Evolutionary conservation across 805 yeast species (phyloP).

Genomic region (Candida adriatica): DNA sequence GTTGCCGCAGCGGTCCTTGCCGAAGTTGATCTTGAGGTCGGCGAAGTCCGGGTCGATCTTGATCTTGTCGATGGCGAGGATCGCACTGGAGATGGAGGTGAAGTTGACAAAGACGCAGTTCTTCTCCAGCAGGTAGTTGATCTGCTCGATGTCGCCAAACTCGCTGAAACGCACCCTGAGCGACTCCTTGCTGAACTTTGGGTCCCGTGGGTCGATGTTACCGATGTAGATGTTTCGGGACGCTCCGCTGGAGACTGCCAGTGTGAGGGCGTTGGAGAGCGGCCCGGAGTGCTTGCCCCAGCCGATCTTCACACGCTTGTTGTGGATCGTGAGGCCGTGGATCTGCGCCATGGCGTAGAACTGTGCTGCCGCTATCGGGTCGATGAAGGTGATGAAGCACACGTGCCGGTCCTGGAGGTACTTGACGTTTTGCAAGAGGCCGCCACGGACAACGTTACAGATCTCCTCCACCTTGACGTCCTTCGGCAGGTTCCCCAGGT

Average conservation of each 20-base stretch:
- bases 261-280: slow-evolving; percentile 73
- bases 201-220: slow-evolving; percentile 38
- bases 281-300: slow-evolving; percentile 99
- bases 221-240: slow-evolving; percentile 91
- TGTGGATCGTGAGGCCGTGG: slow-evolving; percentile 82
- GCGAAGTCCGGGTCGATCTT: slow-evolving; percentile 65
- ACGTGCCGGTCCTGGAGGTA: slow-evolving; percentile 80
- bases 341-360: slow-evolving; percentile 90
- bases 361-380: slow-evolving; percentile 96
- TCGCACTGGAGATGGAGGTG: slow-evolving; percentile 81
- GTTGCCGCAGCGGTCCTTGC: slow-evolving; percentile 93
- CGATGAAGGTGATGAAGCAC: slow-evolving; percentile 91
- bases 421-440: slow-evolving; percentile 78
- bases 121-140: slow-evolving; percentile 67
- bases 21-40: slow-evolving; percentile 78
- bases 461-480: slow-evolving; percentile 87
- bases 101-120: slow-evolving; percentile 20
- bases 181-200: slow-evolving; percentile 43
- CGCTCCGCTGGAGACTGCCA: slow-evolving; percentile 92
- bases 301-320: slow-evolving; percentile 82
- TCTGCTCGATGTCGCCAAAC: slow-evolving; percentile 93
- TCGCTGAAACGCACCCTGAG: slow-evolving; percentile 67
- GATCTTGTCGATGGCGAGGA: slow-evolving; percentile 87
- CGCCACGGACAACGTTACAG: slow-evolving; percentile 95
- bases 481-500: slow-evolving; percentile 83